phyloP scores from a whole-genome alignment of 106 monocot species.

The Dendrobium chrysotoxum region DNA sequence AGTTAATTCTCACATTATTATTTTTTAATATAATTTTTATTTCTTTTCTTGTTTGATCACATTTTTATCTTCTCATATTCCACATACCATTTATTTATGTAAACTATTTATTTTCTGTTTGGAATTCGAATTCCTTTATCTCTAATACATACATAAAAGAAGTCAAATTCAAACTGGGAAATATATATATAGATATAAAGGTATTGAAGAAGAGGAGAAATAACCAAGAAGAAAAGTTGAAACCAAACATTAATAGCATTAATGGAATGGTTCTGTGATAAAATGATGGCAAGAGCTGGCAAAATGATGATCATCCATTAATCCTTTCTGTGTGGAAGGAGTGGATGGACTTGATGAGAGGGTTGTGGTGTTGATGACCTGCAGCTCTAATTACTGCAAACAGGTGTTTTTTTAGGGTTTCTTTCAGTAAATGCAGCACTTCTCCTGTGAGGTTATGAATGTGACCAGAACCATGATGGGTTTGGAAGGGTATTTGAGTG shows the following conservation, averaged over 20 bases:
- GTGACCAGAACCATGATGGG: conserved; percentile 6
- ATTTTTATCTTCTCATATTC: no score
- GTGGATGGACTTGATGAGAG: background rate
- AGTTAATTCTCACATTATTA: no score
- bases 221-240: background rate
- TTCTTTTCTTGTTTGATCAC: no score
- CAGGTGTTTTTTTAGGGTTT: background rate
- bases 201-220: background rate
- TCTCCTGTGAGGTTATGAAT: background rate
- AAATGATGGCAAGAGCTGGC: conserved; percentile 11
- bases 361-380: conserved; percentile 5
- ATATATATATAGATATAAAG: background rate
- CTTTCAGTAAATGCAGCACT: background rate
- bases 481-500: background rate
- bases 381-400: conserved; percentile 1
- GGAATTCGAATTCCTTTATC: no score
- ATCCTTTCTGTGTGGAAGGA: background rate
- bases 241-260: conserved; percentile 7
- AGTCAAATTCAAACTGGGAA: background rate
- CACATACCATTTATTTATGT: no score
- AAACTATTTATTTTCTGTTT: no score
- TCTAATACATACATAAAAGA: no score
- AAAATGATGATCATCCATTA: conserved; percentile 10
- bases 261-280: conserved; percentile 7
- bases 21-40: no score